Conservation (phyloP, 495 filamentous ascomycete genomes). For the Thozetella sp. region DNA sequence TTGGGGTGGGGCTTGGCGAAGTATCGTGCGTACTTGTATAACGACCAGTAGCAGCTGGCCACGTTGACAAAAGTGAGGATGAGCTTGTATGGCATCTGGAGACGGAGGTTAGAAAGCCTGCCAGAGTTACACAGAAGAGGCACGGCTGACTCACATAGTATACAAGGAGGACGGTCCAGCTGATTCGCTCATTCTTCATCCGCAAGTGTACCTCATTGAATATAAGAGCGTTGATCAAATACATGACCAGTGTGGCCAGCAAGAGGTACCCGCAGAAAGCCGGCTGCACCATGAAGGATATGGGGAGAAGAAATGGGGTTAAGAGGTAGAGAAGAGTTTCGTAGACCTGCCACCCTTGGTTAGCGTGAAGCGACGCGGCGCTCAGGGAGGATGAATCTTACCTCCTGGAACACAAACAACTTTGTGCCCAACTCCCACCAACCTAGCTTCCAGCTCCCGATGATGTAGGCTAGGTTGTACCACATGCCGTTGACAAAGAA, state of each 20-base stretch:
- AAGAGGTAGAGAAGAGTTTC: not conserved
- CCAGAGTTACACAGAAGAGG: not conserved
- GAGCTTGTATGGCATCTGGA: conserved; percentile 1
- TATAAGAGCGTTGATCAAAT: not conserved
- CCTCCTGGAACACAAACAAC: not conserved
- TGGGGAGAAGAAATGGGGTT: not conserved
- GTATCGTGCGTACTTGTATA: not conserved
- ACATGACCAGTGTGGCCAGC: not conserved
- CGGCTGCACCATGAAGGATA: not conserved
- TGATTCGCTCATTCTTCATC: not conserved
- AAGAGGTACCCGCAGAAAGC: not conserved
- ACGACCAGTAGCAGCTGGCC: not conserved
- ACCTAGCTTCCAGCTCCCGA: not conserved
- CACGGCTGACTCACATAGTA: not conserved
- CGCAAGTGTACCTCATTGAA: conserved; percentile 1
- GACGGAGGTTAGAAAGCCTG: not conserved
- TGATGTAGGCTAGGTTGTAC: not conserved
- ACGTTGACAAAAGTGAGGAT: not conserved
- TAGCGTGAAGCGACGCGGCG: not conserved
- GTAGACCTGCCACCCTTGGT: not conserved
- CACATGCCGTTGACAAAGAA: not conserved
- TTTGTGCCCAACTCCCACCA: not conserved
- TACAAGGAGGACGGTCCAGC: not conserved
- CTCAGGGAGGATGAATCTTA: no score
- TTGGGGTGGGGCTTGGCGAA: not conserved